Base-by-base conservation (phyloP, 495 filamentous ascomycete genomes). In the Cercophora sp. region DNA sequence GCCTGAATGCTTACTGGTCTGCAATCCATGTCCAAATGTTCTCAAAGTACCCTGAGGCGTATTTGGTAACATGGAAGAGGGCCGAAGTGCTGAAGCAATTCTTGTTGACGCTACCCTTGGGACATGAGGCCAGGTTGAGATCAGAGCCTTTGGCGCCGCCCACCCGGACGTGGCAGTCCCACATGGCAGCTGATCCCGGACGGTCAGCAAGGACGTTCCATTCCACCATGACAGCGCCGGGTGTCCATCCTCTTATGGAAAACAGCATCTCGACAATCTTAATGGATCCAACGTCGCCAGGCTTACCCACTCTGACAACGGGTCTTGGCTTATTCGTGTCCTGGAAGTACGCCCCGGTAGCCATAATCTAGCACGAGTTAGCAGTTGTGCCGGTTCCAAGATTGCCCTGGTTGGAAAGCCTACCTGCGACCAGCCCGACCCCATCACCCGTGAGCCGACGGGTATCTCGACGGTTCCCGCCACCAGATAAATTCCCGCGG, bases 11-110 rank as follows among this genome's bases (percentile, higher is more conserved):
- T n/a, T n/a, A n/a, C n/a, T 96, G 90, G 64, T 95, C 91, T 0
- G 88, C 80, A 18, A 88, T 87, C 91, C 90, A 96, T 62, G 85
- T 83, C 91, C 90, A 96, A 40, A 79, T 79, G 65, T 96, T 96
- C 68, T 95, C 89, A 22, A 94, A 65, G 65, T 95, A 93, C 5
- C 83, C 78, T 22, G 78, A 82, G 1, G 79, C 85, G n/a, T 79
- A 70, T 26, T 75, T 60, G 2, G 88, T 90, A 18, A 94, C 67
- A 60, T 92, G 88, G 11, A 96, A 65, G 26, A 90, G 67, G 64
- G 86, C 66, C 64, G 81, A 82, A 1, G 83, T 80, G 3, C 75
- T 78, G 54, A 70, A 74, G 61, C 81, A 85, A 2, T 46, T 54
- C 0, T 50, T 31, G 25, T 69, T 65, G 18, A 50, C 35, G 8